Evolutionary conservation across 148 eudicot species (phyloP).

Genomic region (Vaccinium myrtillus): DNA sequence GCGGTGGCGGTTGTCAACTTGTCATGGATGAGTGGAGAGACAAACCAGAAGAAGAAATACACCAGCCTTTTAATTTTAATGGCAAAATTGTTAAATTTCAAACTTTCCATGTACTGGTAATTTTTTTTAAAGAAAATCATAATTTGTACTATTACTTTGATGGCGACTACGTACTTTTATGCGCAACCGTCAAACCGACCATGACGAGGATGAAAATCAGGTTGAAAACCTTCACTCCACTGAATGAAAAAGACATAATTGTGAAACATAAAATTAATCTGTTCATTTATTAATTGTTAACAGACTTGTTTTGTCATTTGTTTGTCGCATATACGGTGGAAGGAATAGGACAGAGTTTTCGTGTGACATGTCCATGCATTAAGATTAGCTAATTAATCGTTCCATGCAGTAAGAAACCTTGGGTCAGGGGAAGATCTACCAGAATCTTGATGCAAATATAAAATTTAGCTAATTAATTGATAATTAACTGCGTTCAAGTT

Average conservation of each 20-base stretch:
- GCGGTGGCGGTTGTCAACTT: too few relatives aligned
- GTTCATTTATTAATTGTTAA: neutral
- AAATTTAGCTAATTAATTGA: too few relatives aligned
- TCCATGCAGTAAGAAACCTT: too few relatives aligned
- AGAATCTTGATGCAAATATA: neutral
- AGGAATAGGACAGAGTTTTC: neutral
- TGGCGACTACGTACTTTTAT: neutral
- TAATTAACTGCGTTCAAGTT: too few relatives aligned
- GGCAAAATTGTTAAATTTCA: too few relatives aligned
- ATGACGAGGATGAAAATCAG: neutral
- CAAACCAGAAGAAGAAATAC: too few relatives aligned
- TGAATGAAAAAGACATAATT: neutral
- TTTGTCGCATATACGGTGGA: neutral
- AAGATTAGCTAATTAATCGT: too few relatives aligned
- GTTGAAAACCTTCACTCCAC: neutral
- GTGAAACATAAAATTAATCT: neutral
- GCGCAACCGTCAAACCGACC: neutral
- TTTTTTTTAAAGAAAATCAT: neutral
- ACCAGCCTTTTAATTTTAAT: too few relatives aligned
- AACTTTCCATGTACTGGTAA: too few relatives aligned
- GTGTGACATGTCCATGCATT: neutral
- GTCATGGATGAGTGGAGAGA: too few relatives aligned
- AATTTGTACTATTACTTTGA: neutral
- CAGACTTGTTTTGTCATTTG: neutral
- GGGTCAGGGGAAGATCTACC: too few relatives aligned